Percentiles rank a stretch among this genome's conserved stretches.
These are phyloP conservation scores for Hypericum perforatum DNA, from an alignment of 345 rosid species.

Conservation along the genomic window DNA sequence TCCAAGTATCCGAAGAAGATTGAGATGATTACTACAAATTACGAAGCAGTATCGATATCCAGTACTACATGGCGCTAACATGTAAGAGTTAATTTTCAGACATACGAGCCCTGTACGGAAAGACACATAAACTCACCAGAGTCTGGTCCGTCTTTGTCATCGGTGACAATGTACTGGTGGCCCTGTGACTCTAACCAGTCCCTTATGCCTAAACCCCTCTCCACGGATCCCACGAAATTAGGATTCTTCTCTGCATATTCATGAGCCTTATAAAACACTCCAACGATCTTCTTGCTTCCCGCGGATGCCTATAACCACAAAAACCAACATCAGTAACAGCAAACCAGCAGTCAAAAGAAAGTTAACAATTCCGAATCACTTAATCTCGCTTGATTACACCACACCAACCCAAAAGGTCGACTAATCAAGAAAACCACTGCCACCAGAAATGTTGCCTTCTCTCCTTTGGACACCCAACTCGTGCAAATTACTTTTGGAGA, in stretches of 20 bases:
- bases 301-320: slow-evolving; percentile 45
- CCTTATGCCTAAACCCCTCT: slow-evolving; percentile 67
- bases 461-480: too few species aligned
- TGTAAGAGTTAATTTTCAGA: too few species aligned
- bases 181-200: slow-evolving; percentile 78
- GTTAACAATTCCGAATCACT: neutral
- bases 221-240: slow-evolving; percentile 68
- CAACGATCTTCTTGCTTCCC: slow-evolving; percentile 82
- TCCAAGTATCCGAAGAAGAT: too few species aligned
- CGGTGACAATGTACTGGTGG: slow-evolving; percentile 78
- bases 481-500: too few species aligned
- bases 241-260: slow-evolving; percentile 68
- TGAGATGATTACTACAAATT: too few species aligned
- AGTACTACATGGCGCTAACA: too few species aligned
- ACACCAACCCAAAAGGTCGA: too few species aligned
- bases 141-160: slow-evolving; percentile 81
- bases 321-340: neutral
- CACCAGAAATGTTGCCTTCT: too few species aligned
- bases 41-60: too few species aligned
- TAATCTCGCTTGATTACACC: too few species aligned
- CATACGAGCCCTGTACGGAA: neutral
- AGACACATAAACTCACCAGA: slow-evolving; percentile 33
- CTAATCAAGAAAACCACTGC: too few species aligned
- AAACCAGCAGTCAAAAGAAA: neutral
- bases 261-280: slow-evolving; percentile 91